Base-by-base conservation (phyloP, 169 alveolate genomes). In the Miamiensis avidus region DNA sequence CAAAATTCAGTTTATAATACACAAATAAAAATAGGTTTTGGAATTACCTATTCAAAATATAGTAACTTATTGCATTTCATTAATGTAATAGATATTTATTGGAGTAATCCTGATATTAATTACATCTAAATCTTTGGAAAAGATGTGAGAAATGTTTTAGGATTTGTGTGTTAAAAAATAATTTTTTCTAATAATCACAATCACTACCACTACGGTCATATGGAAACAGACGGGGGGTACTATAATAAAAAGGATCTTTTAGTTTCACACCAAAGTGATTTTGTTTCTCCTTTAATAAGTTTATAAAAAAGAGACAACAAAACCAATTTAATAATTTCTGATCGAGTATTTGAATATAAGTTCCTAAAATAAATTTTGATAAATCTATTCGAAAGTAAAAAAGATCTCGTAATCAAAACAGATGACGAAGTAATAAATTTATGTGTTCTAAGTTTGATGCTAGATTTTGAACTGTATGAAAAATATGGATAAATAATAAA, bases 81-180 rank as follows among this genome's bases (percentile, higher is more conserved):
- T 6, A 73, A 73, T 73, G 31, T 73, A n/a, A 26, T 73, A 26
- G 76, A 73, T 26, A 73, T 15, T 15, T 73, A 73, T 73, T 73
- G 76, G 76, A 26, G 6, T 6, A 73, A 73, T 73, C 76, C 76
- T n/a, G 76, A 73, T 73, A 73, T 73, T 15, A 73, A 73, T 73
- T n/a, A 29, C 31, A 29, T 73, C 26, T 73, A 73, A 73, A 73
- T 73, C 26, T 73, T 73, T 73, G 76, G 76, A 73, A 73, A 73
- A 73, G 76, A 73, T 73, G 31, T 73, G 26, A 73, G 76, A 29
- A 73, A 73, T 73, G 31, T 73, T n/a, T 29, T 73, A 29, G 76
- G 32, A n/a, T 73, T 73, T 29, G 11, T 73, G 6, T 73, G 76
- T 73, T 26, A 73, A 73, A 73, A 73, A 73, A 73, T 73, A 73